These are phyloP conservation scores for Suzukiozyma palmioleophila DNA, from an alignment of 1,139 yeast genomes.

Conservation along the genomic window DNA sequence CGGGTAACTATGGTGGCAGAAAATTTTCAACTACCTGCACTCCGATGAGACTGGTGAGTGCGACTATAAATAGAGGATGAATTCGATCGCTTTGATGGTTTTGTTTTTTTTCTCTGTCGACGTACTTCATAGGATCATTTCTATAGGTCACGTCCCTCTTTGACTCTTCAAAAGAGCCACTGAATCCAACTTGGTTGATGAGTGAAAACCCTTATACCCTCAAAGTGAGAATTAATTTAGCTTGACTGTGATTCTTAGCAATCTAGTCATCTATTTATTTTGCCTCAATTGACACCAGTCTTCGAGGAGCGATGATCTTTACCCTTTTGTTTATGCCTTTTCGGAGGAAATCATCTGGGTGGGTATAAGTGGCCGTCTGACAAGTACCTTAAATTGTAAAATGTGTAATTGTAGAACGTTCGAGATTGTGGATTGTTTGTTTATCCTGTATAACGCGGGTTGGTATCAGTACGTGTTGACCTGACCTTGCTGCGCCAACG, in stretches of 20 bases:
- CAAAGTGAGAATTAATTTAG: slow-evolving; percentile 60
- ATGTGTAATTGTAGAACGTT: too few relatives aligned
- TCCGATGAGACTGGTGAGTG: too few relatives aligned
- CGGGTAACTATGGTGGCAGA: neutral
- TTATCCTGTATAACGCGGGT: too few relatives aligned
- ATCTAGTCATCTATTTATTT: slow-evolving; percentile 67
- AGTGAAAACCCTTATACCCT: slow-evolving; percentile 95
- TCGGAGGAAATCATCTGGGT: slow-evolving; percentile 87
- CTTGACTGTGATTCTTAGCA: slow-evolving; percentile 83
- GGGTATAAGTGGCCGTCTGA: slow-evolving; percentile 99
- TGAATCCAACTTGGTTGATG: slow-evolving; percentile 99
- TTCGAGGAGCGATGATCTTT: slow-evolving; percentile 98
- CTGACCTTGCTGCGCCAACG: too few relatives aligned
- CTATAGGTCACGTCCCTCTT: slow-evolving; percentile 99
- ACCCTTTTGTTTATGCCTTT: slow-evolving; percentile 82
- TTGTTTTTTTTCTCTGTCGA: slow-evolving; percentile 41
- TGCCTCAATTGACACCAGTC: slow-evolving; percentile 45
- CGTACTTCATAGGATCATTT: slow-evolving; percentile 92
- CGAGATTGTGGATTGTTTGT: too few relatives aligned
- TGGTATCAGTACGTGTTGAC: too few relatives aligned
- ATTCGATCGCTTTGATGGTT: slow-evolving; percentile 5
- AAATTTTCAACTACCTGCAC: neutral
- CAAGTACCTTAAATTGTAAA: slow-evolving; percentile 48
- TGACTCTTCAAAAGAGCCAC: slow-evolving; percentile 99
- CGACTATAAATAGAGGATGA: neutral